A percentile compares a stretch with the other conserved stretches of the same genome.
Evolutionary conservation across 2,329 filamentous ascomycete species (phyloP).

Genomic region (Fusarium sp.): DNA sequence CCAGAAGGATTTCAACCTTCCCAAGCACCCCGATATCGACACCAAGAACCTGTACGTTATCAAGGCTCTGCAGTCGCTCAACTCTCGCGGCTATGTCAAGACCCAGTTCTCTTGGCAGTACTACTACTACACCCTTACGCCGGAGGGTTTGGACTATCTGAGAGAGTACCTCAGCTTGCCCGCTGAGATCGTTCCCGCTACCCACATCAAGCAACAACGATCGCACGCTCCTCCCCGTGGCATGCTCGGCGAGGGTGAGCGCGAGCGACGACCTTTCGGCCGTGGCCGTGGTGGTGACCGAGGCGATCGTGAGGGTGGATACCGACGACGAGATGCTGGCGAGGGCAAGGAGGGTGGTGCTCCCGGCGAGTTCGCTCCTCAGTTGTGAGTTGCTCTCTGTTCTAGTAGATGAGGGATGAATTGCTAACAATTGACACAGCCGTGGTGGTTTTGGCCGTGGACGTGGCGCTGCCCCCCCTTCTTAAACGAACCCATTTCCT

Average conservation of each 20-base stretch:
- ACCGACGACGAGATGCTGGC: slow-evolving; percentile 89
- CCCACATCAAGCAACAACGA: slow-evolving; percentile 99
- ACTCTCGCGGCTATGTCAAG: slow-evolving; percentile 98
- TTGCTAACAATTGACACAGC: slow-evolving; percentile 63
- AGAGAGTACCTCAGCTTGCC: slow-evolving; percentile 99
- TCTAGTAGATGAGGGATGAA: slow-evolving; percentile 6
- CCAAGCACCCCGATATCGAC: slow-evolving; percentile 98
- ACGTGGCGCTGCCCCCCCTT: slow-evolving; percentile 80
- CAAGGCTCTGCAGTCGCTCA: slow-evolving; percentile 99
- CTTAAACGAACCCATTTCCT: slow-evolving; percentile 64
- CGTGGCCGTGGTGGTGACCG: slow-evolving; percentile 81
- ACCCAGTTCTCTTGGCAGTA: slow-evolving; percentile 99
- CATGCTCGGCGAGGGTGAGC: slow-evolving; percentile 91
- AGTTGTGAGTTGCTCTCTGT: slow-evolving; percentile 74
- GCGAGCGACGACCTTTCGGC: slow-evolving; percentile 86
- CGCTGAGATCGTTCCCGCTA: slow-evolving; percentile 98
- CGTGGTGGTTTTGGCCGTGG: slow-evolving; percentile 92
- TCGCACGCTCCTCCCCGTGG: slow-evolving; percentile 97
- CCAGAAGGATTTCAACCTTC: slow-evolving; percentile 99
- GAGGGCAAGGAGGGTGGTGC: slow-evolving; percentile 92
- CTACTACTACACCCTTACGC: slow-evolving; percentile 99
- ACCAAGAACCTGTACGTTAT: slow-evolving; percentile 99
- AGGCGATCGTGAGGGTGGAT: slow-evolving; percentile 89
- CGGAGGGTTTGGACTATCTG: slow-evolving; percentile 99
- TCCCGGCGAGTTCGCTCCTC: slow-evolving; percentile 90